Evolutionary conservation across 2,329 filamentous ascomycete genomes (phyloP).

Genomic region (Claviceps pazoutovae): DNA sequence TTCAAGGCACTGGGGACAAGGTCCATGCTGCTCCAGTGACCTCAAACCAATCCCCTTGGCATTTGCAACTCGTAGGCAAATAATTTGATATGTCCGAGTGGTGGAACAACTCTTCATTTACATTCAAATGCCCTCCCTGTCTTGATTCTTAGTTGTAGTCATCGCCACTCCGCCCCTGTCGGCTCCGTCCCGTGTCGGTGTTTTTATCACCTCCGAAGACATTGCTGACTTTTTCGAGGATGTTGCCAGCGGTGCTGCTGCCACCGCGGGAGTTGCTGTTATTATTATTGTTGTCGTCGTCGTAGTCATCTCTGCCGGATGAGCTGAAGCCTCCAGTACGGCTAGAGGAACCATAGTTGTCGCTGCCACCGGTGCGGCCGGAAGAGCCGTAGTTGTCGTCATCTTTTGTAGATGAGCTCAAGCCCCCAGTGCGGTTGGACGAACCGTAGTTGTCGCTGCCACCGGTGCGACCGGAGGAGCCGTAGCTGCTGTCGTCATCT

Average conservation of each 20-base stretch:
- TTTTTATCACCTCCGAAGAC: slow-evolving; percentile 30
- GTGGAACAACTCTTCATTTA: too few relatives aligned
- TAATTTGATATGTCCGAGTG: too few relatives aligned
- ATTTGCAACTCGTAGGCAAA: too few relatives aligned
- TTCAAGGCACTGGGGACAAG: too few relatives aligned
- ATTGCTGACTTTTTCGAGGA: slow-evolving; percentile 43
- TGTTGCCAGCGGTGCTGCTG: slow-evolving; percentile 38
- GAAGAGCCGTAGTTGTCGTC: too few relatives aligned
- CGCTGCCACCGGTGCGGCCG: too few relatives aligned
- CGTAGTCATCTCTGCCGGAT: neutral
- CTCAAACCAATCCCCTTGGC: too few relatives aligned
- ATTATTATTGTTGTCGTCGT: slow-evolving; percentile 7
- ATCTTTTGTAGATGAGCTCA: too few relatives aligned
- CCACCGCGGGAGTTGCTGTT: slow-evolving; percentile 14
- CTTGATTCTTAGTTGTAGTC: slow-evolving; percentile 10
- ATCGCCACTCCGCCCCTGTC: slow-evolving; percentile 10
- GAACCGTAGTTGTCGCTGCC: slow-evolving; percentile 4
- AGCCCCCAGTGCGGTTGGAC: neutral
- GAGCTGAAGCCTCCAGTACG: neutral
- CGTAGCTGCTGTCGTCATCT: slow-evolving; percentile 10
- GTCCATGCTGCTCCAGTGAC: too few relatives aligned
- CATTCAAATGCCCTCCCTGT: too few relatives aligned
- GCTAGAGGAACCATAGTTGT: too few relatives aligned
- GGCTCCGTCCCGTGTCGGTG: slow-evolving; percentile 30
- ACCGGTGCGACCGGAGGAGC: slow-evolving; percentile 6